phyloP scores from a whole-genome alignment of 179 eudicot species.

The Sideroxylon spinosum region DNA sequence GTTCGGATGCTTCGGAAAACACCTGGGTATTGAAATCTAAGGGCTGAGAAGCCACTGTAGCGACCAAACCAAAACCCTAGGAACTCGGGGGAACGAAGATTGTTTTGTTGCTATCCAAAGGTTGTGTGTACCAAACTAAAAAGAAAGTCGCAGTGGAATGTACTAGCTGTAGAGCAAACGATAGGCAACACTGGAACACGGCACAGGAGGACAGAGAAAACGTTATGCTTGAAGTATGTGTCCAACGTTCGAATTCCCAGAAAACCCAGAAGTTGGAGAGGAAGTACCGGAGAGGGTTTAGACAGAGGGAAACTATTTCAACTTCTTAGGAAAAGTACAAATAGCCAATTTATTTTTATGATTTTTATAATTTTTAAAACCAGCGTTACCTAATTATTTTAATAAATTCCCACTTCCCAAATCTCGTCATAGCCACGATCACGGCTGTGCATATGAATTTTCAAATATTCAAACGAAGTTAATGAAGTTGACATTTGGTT shows the following conservation, averaged over 20 bases:
- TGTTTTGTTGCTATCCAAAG: neutral
- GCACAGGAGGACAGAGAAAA: neutral
- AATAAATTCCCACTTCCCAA: too few species aligned
- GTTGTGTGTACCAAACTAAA: neutral
- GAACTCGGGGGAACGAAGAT: neutral
- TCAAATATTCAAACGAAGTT: too few species aligned
- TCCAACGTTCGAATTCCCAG: conserved; percentile 15
- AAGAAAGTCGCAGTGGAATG: neutral
- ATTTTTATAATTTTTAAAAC: too few species aligned
- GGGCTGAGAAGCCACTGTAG: conserved; percentile 8
- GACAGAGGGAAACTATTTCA: neutral
- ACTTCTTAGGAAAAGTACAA: too few species aligned
- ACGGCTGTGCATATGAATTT: too few species aligned
- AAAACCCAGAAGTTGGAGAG: neutral
- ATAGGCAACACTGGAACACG: neutral
- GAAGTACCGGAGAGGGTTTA: neutral
- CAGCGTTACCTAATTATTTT: too few species aligned
- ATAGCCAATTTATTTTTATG: too few species aligned
- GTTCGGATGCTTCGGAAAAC: conserved; percentile 7
- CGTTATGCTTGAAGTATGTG: neutral
- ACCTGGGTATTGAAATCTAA: conserved; percentile 4
- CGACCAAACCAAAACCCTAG: neutral
- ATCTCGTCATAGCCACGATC: too few species aligned
- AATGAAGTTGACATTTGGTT: too few species aligned
- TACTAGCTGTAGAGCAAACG: neutral